phyloP scores from a whole-genome alignment of 169 alveolate genomes.

The Plasmodium cynomolgi region DNA sequence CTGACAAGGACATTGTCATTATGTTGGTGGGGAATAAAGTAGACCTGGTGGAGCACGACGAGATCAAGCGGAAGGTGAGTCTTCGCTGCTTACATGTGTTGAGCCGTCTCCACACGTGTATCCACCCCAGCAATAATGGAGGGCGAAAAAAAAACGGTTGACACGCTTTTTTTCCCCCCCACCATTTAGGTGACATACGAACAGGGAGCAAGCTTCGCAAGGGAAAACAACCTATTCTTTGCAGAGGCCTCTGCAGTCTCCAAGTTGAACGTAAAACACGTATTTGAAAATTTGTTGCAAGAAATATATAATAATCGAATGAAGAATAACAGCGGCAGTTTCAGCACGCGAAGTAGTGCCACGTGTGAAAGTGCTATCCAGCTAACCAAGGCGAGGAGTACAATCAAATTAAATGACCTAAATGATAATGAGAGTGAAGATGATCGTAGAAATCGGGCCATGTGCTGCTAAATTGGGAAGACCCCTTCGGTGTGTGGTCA shows the following conservation, averaged over 20 bases:
- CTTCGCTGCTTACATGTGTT: not conserved
- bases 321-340: slow-evolving; percentile 27
- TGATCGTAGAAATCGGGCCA: not conserved
- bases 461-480: slow-evolving; percentile 14
- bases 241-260: slow-evolving; percentile 98
- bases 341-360: slow-evolving; percentile 44
- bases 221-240: slow-evolving; percentile 90
- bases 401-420: slow-evolving; percentile 37
- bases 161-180: not conserved
- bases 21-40: slow-evolving; percentile 98
- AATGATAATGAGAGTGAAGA: slow-evolving; percentile 17
- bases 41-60: slow-evolving; percentile 94
- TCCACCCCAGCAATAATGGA: not conserved
- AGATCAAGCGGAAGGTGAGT: slow-evolving; percentile 92
- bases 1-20: slow-evolving; percentile 98
- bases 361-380: slow-evolving; percentile 59
- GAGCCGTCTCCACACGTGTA: not conserved
- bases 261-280: slow-evolving; percentile 95
- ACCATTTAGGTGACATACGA: slow-evolving; percentile 70
- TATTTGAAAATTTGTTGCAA: slow-evolving; percentile 95
- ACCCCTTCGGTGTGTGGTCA: not conserved
- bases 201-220: slow-evolving; percentile 92
- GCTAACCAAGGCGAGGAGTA: slow-evolving; percentile 42
- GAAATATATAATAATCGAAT: slow-evolving; percentile 83
- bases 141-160: not conserved